These are phyloP conservation scores for Cryphonectria nitschkei DNA, from an alignment of 2,329 filamentous ascomycete genomes.

Conservation along the genomic window DNA sequence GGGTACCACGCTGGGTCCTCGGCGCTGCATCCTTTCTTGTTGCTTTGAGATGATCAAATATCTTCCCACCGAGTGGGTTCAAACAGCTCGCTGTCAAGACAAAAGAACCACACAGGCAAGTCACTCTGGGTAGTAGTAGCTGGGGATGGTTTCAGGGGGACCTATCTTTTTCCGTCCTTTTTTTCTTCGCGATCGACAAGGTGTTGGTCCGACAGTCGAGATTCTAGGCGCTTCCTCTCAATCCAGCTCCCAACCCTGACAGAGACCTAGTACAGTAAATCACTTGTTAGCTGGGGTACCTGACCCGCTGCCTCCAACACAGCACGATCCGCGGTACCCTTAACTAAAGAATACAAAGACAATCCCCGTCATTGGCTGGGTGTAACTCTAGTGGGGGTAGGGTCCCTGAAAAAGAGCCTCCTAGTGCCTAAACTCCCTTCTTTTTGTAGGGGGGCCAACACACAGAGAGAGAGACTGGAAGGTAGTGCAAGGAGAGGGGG, in stretches of 20 bases:
- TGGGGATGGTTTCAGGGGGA: too few relatives aligned
- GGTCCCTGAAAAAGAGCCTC: not conserved
- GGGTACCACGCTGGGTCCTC: too few relatives aligned
- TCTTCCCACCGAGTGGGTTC: not conserved
- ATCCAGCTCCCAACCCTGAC: too few relatives aligned
- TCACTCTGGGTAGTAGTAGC: too few relatives aligned
- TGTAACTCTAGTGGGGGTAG: not conserved
- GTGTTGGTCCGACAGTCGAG: not conserved
- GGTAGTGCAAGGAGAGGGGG: too few relatives aligned
- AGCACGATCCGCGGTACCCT: not conserved
- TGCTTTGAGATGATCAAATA: not conserved
- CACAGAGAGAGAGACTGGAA: not conserved
- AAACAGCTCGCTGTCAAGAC: not conserved
- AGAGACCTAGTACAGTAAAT: not conserved
- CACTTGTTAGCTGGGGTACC: conserved; percentile 2
- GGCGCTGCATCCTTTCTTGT: too few relatives aligned
- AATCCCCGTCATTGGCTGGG: not conserved
- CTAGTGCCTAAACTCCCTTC: not conserved
- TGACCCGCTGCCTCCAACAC: not conserved
- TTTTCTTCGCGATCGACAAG: not conserved
- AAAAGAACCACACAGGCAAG: not conserved
- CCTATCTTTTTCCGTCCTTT: too few relatives aligned
- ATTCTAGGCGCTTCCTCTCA: not conserved
- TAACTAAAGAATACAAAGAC: not conserved
- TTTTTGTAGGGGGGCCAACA: not conserved